Evolutionary conservation across 805 yeast species (phyloP).

Genomic region (Ogataea allantospora): DNA sequence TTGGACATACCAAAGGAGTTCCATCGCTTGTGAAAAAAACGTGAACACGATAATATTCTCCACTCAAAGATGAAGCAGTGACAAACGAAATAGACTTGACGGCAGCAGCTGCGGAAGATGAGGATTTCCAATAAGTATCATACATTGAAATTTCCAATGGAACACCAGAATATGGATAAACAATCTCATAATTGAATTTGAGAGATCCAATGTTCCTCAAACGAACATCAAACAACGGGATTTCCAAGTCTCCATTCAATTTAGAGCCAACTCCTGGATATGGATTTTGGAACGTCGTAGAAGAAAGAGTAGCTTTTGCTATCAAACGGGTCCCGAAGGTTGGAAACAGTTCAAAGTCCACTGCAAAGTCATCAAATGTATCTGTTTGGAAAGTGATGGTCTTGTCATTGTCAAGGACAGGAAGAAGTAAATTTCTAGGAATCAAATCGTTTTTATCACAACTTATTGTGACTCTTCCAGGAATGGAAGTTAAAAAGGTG

Average conservation of each 20-base stretch:
- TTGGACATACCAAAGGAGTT: conserved; percentile 79
- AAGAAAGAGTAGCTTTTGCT: conserved; percentile 82
- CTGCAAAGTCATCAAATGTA: conserved; percentile 64
- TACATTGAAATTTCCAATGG: conserved; percentile 87
- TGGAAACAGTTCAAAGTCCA: conserved; percentile 90
- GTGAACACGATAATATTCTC: conserved; percentile 68
- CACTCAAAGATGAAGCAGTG: conserved; percentile 86
- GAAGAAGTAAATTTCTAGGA: conserved; percentile 82
- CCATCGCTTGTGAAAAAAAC: conserved; percentile 79
- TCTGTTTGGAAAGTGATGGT: conserved; percentile 80
- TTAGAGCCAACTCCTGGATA: conserved; percentile 40
- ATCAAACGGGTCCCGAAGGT: conserved; percentile 90
- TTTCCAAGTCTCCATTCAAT: conserved; percentile 38
- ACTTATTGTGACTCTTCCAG: conserved; percentile 81
- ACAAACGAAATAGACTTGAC: conserved; percentile 60
- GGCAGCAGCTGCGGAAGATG: conserved; percentile 43
- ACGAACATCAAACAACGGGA: conserved; percentile 82
- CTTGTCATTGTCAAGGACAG: conserved; percentile 65
- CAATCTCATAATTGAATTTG: conserved; percentile 73
- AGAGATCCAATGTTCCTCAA: conserved; percentile 80
- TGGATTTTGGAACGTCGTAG: conserved; percentile 44
- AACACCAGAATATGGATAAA: conserved; percentile 82
- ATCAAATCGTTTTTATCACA: conserved; percentile 76
- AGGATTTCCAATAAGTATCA: conserved; percentile 96
- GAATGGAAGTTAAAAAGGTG: conserved; percentile 47